Conservation (phyloP, 2,329 filamentous ascomycete species). For the Aaosphaeria pasadenensis region DNA sequence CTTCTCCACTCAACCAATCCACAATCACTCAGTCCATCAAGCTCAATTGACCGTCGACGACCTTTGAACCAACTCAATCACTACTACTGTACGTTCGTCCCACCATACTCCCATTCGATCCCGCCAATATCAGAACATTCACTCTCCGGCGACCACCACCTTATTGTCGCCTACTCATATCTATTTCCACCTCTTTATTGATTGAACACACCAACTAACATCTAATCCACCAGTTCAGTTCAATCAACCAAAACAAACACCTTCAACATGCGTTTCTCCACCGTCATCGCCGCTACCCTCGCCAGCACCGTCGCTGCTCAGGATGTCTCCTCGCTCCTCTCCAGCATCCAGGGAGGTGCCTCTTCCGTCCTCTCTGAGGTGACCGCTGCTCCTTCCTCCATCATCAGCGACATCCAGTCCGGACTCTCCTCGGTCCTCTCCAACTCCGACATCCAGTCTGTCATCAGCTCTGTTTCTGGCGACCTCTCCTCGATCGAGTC, state of each 20-base stretch:
- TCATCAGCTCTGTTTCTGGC: slow-evolving; percentile 2
- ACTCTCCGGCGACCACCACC: not conserved
- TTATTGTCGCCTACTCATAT: too few species aligned
- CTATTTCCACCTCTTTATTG: too few species aligned
- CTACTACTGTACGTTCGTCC: too few species aligned
- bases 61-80: not conserved
- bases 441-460: slow-evolving; percentile 5
- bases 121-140: not conserved
- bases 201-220: too few species aligned
- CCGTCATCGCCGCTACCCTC: slow-evolving; percentile 14
- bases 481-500: slow-evolving; percentile 1
- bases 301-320: not conserved
- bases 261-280: slow-evolving; percentile 36
- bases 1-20: not conserved
- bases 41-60: too few species aligned
- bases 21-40: not conserved
- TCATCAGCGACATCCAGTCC: not conserved
- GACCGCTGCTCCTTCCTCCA: not conserved
- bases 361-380: slow-evolving; percentile 22
- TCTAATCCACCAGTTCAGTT: not conserved
- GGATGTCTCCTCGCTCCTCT: slow-evolving; percentile 3
- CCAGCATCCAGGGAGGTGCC: slow-evolving; percentile 5
- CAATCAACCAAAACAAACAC: slow-evolving; percentile 2
- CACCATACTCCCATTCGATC: too few species aligned
- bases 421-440: slow-evolving; percentile 8